Evolutionary conservation across 108 stramenopile genomes (phyloP).

Genomic region (Nitzschia sp.): DNA sequence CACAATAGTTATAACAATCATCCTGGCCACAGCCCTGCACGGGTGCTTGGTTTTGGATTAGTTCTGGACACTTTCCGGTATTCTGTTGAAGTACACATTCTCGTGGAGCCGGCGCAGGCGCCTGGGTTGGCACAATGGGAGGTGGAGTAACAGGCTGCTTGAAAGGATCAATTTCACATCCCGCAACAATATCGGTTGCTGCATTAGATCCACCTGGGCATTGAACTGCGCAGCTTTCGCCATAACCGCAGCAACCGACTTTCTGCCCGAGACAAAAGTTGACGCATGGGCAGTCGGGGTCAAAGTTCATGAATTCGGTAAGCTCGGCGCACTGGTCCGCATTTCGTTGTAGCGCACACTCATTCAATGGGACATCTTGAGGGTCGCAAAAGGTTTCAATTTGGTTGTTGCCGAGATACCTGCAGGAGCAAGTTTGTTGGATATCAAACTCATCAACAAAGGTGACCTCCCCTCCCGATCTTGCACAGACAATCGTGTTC

Average conservation of each 20-base stretch:
- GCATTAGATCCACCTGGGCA: not conserved
- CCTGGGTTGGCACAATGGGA: not conserved
- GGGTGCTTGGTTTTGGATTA: not conserved
- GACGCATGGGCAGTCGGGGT: not conserved
- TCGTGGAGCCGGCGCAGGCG: not conserved
- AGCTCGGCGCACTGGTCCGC: conserved; percentile 1
- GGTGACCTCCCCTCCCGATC: not conserved
- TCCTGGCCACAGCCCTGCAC: not conserved
- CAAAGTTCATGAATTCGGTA: not conserved
- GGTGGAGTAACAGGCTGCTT: not conserved
- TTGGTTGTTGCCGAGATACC: conserved; percentile 11
- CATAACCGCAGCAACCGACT: conserved; percentile 1
- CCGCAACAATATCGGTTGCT: conserved; percentile 4
- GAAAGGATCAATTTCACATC: conserved; percentile 13
- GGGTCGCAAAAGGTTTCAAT: conserved; percentile 10
- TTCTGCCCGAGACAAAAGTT: conserved; percentile 1
- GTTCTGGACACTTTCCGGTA: not conserved
- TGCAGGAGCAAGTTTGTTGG: conserved; percentile 12
- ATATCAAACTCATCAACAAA: conserved; percentile 7
- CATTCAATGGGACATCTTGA: not conserved
- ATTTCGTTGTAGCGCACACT: conserved; percentile 5
- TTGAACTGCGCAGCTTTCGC: not conserved
- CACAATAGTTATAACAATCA: conserved; percentile 5
- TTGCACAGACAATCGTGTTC: not conserved
- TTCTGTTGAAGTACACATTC: not conserved